Percentiles rank a stretch among this genome's conserved stretches.
Evolutionary conservation across 768 basidiomycete genomes (phyloP).

Genomic region (Gymnopilus junonius): DNA sequence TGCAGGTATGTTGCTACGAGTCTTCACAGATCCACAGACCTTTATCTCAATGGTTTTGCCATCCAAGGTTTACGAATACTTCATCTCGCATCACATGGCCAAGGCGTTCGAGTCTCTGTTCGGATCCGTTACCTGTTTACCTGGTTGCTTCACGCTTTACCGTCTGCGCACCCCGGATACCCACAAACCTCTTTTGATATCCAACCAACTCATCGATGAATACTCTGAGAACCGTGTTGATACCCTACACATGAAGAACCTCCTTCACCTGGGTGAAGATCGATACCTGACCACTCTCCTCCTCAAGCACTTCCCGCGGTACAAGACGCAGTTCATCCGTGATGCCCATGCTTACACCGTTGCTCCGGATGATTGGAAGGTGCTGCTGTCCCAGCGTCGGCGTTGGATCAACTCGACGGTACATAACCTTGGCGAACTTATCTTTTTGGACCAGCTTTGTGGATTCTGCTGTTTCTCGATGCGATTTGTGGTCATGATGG

Average conservation of each 20-base stretch:
- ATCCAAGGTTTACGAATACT: constrained; percentile 93
- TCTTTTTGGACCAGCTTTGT: constrained; percentile 90
- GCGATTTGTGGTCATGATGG: constrained; percentile 98
- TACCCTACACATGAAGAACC: constrained; percentile 98
- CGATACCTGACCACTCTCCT: constrained; percentile 96
- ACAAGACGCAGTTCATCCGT: constrained; percentile 94
- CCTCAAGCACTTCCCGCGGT: constrained; percentile 91
- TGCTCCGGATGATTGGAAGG: constrained; percentile 94
- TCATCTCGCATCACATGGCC: constrained; percentile 98
- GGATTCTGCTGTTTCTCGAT: constrained; percentile 99
- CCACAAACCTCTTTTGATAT: constrained; percentile 92
- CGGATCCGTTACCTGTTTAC: constrained; percentile 97
- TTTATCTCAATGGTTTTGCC: constrained; percentile 3
- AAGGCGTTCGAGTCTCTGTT: constrained; percentile 98
- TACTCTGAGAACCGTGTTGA: constrained; percentile 97
- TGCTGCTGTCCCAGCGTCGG: constrained; percentile 93
- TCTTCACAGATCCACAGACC: background rate
- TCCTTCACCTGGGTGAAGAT: constrained; percentile 98
- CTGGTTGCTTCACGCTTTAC: constrained; percentile 98
- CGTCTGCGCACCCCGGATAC: constrained; percentile 93
- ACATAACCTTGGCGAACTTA: constrained; percentile 92
- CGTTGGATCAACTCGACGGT: constrained; percentile 99
- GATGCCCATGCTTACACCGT: constrained; percentile 95
- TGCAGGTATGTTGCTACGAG: constrained; percentile 65
- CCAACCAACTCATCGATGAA: constrained; percentile 87